These are phyloP conservation scores for Zygotorulaspora florentina DNA, from an alignment of 805 yeast genomes.

Conservation along the genomic window DNA sequence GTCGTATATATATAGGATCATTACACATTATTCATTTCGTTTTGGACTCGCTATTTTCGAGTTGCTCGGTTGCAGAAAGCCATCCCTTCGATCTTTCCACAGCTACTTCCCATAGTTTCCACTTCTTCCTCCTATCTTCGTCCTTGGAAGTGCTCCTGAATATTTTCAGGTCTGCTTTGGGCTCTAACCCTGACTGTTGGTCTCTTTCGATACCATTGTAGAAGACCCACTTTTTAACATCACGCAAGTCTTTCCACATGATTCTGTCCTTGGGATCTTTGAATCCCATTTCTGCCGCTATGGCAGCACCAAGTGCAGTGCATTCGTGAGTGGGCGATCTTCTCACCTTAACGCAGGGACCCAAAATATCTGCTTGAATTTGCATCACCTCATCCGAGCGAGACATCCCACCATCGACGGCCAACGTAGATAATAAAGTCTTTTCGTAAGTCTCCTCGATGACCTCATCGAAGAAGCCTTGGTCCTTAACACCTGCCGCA, in stretches of 20 bases:
- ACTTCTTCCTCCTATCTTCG: slow-evolving; percentile 55
- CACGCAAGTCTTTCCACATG: slow-evolving; percentile 72
- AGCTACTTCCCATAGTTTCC: slow-evolving; percentile 83
- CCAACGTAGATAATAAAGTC: slow-evolving; percentile 51
- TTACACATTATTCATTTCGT: too few relatives aligned
- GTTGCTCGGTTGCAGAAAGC: slow-evolving; percentile 39
- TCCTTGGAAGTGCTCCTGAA: slow-evolving; percentile 46
- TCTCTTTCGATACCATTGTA: slow-evolving; percentile 75
- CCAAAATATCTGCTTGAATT: slow-evolving; percentile 87
- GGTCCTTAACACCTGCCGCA: slow-evolving; percentile 51
- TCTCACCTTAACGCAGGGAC: slow-evolving; percentile 76
- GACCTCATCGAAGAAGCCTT: slow-evolving; percentile 52
- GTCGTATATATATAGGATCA: too few relatives aligned
- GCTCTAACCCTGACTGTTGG: slow-evolving; percentile 17
- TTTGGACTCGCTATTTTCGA: not conserved
- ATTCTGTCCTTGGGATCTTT: slow-evolving; percentile 49
- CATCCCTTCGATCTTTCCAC: slow-evolving; percentile 78
- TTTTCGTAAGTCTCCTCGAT: slow-evolving; percentile 39
- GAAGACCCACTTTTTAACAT: slow-evolving; percentile 83
- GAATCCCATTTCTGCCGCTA: slow-evolving; percentile 78
- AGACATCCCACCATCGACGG: slow-evolving; percentile 96
- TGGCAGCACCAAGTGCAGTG: slow-evolving; percentile 94
- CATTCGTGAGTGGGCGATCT: slow-evolving; percentile 84
- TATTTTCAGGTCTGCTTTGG: slow-evolving; percentile 31
- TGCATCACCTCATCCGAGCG: slow-evolving; percentile 87